Base-by-base conservation (phyloP, 2,329 filamentous ascomycete species). In the Pezicula carpinea region DNA sequence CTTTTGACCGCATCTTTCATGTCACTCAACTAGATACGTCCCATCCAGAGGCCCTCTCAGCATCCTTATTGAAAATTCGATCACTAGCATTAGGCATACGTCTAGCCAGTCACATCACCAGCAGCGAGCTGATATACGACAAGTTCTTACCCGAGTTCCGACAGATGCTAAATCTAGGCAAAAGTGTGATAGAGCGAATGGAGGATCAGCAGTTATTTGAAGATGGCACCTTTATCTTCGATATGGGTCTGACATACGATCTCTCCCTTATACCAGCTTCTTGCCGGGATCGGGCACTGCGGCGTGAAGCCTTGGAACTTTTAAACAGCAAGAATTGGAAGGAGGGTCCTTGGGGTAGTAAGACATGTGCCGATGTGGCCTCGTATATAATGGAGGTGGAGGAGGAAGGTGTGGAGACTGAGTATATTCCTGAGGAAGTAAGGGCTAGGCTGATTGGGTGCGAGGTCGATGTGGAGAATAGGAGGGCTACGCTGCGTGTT, bases 351-450 rank as follows among this genome's bases (percentile, higher is more conserved):
- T 57, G 51, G 53, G 47, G 50, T 19, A 49, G 40, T 17, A 32
- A 38, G 21, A 31, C 47, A 2, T 42, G 39, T 17, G 55, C 51
- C 5, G 50, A 54, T 39, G 36, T 58, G 13, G 53, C 49, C 7
- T 38, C n/a, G n/a, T 54, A 50, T 21, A 33, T 58, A 2, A 57
- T 59, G 52, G 51, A 57, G 36, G 40, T 59, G 11, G 56, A 60
- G 39, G 58, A 60, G 41, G 53, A 55, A 10, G 56, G 52, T 7
- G 36, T 57, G 3, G 51, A 56, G 19, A 52, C 50, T 2, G 50
- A 52, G 4, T 48, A 44, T 22, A 55, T 58, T 13, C 53, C 53
- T 11, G 53, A 56, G 21, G 48, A 45, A 50, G 53, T 52, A 29
- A 43, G 53, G 26, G 55, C 49, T 10, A 39, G 46, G 15, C 39